A percentile compares a stretch with the other conserved stretches of the same genome.
These are phyloP conservation scores for Xerocomus amazonicus DNA, from an alignment of 1,284 basidiomycete genomes.

Conservation along the genomic window DNA sequence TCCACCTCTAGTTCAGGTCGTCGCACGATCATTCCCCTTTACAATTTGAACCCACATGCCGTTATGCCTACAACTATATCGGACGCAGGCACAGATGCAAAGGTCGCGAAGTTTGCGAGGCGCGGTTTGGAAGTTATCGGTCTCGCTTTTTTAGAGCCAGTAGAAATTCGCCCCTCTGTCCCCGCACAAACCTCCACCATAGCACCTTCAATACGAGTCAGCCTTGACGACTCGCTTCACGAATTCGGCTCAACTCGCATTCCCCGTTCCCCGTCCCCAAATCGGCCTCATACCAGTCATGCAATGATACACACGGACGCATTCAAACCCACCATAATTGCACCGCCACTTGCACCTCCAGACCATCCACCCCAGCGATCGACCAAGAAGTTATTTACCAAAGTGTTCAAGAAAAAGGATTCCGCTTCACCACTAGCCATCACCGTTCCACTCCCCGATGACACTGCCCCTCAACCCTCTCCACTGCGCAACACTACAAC, in stretches of 20 bases:
- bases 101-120: constrained; percentile 87
- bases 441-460: constrained; percentile 10
- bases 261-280: constrained; percentile 13
- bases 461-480: constrained; percentile 17
- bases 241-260: constrained; percentile 20
- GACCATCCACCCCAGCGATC: constrained; percentile 28
- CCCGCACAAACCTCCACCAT: constrained; percentile 8
- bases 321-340: constrained; percentile 12
- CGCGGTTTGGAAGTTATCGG: constrained; percentile 81
- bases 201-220: constrained; percentile 18
- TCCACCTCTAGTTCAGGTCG: constrained; percentile 48
- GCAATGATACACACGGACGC: not conserved
- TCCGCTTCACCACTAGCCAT: constrained; percentile 12
- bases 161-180: constrained; percentile 64
- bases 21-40: constrained; percentile 86
- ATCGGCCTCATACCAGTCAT: constrained; percentile 6
- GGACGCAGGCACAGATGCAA: constrained; percentile 92
- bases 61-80: constrained; percentile 89
- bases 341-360: constrained; percentile 23
- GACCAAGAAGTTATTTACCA: constrained; percentile 67
- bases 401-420: constrained; percentile 68
- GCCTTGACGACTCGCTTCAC: constrained; percentile 23
- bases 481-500: constrained; percentile 3
- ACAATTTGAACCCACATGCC: constrained; percentile 91
- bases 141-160: constrained; percentile 73